phyloP scores from a whole-genome alignment of 495 filamentous ascomycete genomes.

The Penicillium flavigenum region DNA sequence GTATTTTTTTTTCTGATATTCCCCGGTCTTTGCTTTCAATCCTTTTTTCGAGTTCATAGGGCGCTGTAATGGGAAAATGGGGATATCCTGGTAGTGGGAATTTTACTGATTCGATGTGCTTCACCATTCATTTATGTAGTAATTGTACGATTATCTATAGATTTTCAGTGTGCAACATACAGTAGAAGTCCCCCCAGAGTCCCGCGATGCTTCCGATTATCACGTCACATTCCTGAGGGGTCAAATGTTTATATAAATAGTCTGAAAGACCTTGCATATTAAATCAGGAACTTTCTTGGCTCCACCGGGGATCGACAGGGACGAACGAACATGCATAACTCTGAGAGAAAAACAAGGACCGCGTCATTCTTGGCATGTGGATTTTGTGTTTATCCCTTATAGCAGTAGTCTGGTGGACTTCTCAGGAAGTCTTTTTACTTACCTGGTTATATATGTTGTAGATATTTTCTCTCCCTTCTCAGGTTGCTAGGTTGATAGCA shows the following conservation, averaged over 20 bases:
- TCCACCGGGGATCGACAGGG: conserved; percentile 30
- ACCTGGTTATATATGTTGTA: too few species aligned
- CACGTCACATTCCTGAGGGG: conserved; percentile 4
- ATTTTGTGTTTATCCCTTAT: background rate
- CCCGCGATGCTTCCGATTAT: background rate
- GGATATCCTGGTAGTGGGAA: conserved; percentile 42
- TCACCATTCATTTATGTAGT: conserved; percentile 1
- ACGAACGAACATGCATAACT: conserved; percentile 20
- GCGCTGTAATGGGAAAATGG: conserved; percentile 50
- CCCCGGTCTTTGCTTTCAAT: conserved; percentile 29
- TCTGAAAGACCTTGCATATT: background rate
- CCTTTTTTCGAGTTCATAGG: conserved; percentile 34
- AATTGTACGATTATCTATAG: background rate
- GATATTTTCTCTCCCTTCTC: too few species aligned
- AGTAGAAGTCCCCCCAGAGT: background rate
- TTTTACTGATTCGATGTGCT: conserved; percentile 27
- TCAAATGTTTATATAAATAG: background rate
- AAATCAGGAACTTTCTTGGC: background rate
- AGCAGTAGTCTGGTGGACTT: too few species aligned
- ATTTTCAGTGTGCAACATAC: too few species aligned
- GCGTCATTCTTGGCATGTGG: conserved; percentile 5
- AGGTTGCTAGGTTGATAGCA: too few species aligned
- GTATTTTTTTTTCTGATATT: conserved; percentile 32
- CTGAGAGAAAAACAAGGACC: conserved; percentile 13
- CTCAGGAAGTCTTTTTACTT: too few species aligned